Evolutionary conservation across 169 alveolate genomes (phyloP), one percentile per base, ranked within the genome.

Genomic region (Ichthyophthirius multifiliis): DNA sequence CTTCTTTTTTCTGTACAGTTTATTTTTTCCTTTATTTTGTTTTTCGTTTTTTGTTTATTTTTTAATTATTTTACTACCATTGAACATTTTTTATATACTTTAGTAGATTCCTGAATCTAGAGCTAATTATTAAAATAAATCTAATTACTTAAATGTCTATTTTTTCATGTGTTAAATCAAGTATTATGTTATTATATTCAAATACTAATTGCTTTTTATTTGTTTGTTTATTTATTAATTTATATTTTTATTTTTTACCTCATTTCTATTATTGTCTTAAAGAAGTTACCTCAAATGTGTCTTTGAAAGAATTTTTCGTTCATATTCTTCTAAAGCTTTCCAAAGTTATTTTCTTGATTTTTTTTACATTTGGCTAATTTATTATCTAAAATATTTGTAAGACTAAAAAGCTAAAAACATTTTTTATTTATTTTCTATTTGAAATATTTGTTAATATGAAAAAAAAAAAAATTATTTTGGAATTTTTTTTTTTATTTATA

Each of bases 1-100:
- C 92, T n/a, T 44, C 99, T 89, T 44, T 93, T 89, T 89, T 98
- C 99, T 4, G 99, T 97, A 16, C 85, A 86, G 88, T 98, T 98
- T 76, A 98, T 86, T 74, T 88, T 92, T 35, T 92, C 98, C 76
- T 65, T n/a, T n/a, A n/a, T 12, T 35, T 9, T 35, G 12, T 32
- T 0, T 32, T 35, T 32, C 1, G 4, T 27, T 1, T 12, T n/a
- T n/a, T n/a, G n/a, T 4, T 20, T 55, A 15, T 20, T 0, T 15
- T 2, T 6, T 27, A 55, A 55, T 13, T 12, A 55, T 27, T 13
- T 0, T 16, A 55, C 9, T 4, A 55, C 99, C 99, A 31, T 65
- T 75, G 67, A 96, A 94, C 88, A 89, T 83, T 31, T 74, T 76
- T 15, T 84, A 76, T 43, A 92, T 75, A 30, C 87, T 89, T 16